phyloP scores from a whole-genome alignment of 805 yeast genomes.

The Starmerella bombicola region DNA sequence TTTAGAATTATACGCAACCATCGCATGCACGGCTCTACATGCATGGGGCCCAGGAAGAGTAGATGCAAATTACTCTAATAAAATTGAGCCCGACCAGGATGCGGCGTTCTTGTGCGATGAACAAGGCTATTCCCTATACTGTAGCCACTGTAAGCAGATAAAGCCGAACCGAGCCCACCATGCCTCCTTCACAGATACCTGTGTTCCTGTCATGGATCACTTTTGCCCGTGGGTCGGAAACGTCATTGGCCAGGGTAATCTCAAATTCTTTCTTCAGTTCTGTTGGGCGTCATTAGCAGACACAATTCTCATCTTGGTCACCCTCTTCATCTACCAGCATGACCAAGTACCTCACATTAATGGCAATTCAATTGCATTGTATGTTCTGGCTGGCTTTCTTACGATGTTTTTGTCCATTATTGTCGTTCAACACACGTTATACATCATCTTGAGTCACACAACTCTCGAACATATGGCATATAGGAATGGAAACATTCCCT shows the following conservation, averaged over 20 bases:
- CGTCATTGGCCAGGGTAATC: conserved; percentile 58
- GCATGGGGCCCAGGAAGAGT: conserved; percentile 50
- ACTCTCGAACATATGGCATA: conserved; percentile 41
- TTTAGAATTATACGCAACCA: conserved; percentile 10
- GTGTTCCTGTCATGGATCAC: conserved; percentile 74
- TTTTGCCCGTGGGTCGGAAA: conserved; percentile 68
- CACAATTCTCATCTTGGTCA: conserved; percentile 32
- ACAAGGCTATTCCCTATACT: conserved; percentile 67
- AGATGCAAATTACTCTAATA: conserved; percentile 7
- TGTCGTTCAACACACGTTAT: conserved; percentile 34
- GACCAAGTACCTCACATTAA: conserved; percentile 27
- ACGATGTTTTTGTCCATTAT: conserved; percentile 36
- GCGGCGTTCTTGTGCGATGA: conserved; percentile 49
- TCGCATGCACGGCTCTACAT: conserved; percentile 37
- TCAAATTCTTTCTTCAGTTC: conserved; percentile 46
- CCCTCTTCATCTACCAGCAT: conserved; percentile 30
- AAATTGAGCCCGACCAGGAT: conserved; percentile 8
- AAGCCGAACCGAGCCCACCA: conserved; percentile 64
- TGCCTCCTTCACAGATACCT: conserved; percentile 40
- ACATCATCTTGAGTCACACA: conserved; percentile 29
- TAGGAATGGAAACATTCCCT: conserved; percentile 20
- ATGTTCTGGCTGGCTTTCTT: conserved; percentile 37
- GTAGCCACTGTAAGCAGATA: conserved; percentile 50
- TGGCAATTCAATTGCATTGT: conserved; percentile 40
- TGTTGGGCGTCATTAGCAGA: conserved; percentile 29